Percentiles rank a stretch among this genome's conserved stretches.
Conservation (phyloP, 73 alveolate genomes). For the Paramecium sonneborni region DNA sequence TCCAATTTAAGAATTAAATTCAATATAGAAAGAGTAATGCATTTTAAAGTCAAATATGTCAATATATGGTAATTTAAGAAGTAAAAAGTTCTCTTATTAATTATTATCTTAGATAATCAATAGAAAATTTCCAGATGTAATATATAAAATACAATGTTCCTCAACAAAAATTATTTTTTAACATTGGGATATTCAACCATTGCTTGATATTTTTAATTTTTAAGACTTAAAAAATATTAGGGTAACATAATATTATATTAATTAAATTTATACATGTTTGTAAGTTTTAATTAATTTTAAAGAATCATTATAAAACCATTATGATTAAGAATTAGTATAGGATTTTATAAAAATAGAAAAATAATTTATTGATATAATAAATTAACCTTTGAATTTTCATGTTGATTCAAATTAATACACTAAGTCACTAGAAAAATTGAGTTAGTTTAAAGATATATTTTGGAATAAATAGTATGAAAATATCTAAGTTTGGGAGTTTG, state of each 20-base stretch:
- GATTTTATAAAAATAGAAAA: background rate
- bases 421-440: no score
- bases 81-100: background rate
- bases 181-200: background rate
- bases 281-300: background rate
- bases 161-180: background rate
- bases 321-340: background rate
- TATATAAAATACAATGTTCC: background rate
- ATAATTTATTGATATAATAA: background rate
- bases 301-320: background rate
- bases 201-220: background rate
- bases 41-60: background rate
- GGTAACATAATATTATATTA: background rate
- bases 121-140: background rate
- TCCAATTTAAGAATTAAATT: background rate
- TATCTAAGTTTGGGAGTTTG: no score
- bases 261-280: background rate
- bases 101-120: background rate
- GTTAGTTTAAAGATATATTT: no score
- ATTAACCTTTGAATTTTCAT: background rate
- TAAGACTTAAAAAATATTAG: background rate
- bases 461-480: no score
- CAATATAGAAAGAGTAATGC: background rate
- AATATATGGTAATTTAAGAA: background rate
- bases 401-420: background rate